phyloP scores from a whole-genome alignment of 768 basidiomycete species.

The Pisolithus microcarpus region DNA sequence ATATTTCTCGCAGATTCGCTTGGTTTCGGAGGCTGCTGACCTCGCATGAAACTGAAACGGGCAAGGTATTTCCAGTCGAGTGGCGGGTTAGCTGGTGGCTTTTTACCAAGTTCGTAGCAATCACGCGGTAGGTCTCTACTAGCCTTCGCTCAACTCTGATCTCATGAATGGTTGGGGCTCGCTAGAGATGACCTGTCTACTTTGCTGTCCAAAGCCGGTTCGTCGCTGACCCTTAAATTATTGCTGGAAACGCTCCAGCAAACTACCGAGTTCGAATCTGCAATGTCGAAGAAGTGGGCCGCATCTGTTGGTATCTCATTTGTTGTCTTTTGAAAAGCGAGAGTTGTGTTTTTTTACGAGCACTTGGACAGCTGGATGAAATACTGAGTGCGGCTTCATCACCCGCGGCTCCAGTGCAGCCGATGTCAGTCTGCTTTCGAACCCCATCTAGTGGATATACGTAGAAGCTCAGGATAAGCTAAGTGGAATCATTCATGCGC shows the following conservation, averaged over 20 bases:
- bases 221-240: constrained; percentile 64
- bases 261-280: constrained; percentile 81
- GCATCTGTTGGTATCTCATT: constrained; percentile 44
- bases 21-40: constrained; percentile 88
- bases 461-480: constrained; percentile 96
- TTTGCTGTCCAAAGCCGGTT: constrained; percentile 70
- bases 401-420: constrained; percentile 45
- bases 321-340: constrained; percentile 6
- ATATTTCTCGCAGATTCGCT: constrained; percentile 84
- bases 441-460: constrained; percentile 84
- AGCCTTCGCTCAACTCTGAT: neutral
- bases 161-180: neutral
- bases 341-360: neutral
- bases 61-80: constrained; percentile 70
- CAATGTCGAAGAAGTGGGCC: constrained; percentile 76
- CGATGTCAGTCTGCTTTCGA: constrained; percentile 91
- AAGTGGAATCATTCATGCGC: constrained; percentile 31
- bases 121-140: constrained; percentile 57
- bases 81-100: constrained; percentile 86
- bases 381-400: constrained; percentile 51
- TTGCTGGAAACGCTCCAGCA: constrained; percentile 83
- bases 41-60: constrained; percentile 82
- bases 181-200: constrained; percentile 76
- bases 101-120: constrained; percentile 80
- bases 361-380: constrained; percentile 46